Conservation (phyloP, 1,139 yeast species). For the Taphrina deformans region DNA sequence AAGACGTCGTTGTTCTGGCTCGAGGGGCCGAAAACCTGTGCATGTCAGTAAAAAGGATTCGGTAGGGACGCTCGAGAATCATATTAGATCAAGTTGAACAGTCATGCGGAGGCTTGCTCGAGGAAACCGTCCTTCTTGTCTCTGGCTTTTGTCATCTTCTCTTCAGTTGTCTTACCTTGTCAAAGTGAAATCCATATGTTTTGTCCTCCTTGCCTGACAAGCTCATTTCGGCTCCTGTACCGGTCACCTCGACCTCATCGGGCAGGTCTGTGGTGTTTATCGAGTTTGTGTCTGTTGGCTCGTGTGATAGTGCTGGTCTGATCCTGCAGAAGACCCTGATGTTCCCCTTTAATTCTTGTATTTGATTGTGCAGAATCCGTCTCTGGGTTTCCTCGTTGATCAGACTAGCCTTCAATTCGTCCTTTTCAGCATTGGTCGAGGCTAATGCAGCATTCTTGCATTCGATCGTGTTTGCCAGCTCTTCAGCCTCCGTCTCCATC, state of each 20-base stretch:
- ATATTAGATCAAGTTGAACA: constrained; percentile 32
- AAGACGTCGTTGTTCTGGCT: constrained; percentile 65
- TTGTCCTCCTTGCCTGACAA: constrained; percentile 42
- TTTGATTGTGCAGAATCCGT: constrained; percentile 66
- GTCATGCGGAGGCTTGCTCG: constrained; percentile 15
- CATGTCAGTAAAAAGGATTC: neutral
- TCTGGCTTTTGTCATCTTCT: constrained; percentile 22
- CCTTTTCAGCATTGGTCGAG: constrained; percentile 39
- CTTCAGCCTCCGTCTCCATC: constrained; percentile 35
- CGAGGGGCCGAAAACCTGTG: constrained; percentile 60
- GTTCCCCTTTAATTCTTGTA: constrained; percentile 89
- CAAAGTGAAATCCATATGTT: constrained; percentile 63
- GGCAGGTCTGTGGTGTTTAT: constrained; percentile 29
- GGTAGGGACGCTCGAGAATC: constrained; percentile 8
- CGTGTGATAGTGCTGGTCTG: constrained; percentile 54
- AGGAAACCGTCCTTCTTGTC: constrained; percentile 14
- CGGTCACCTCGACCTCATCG: constrained; percentile 40
- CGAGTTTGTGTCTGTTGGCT: constrained; percentile 3
- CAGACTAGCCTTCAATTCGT: constrained; percentile 39
- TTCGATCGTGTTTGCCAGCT: constrained; percentile 37
- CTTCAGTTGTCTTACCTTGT: constrained; percentile 43
- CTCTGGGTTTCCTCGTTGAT: constrained; percentile 56
- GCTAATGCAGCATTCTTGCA: constrained; percentile 39
- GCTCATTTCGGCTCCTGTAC: constrained; percentile 42
- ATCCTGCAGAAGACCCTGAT: constrained; percentile 88